Percentiles rank a stretch among this genome's conserved stretches.
Conservation (phyloP, 495 filamentous ascomycete species). For the Amphirosellinia nigrospora region DNA sequence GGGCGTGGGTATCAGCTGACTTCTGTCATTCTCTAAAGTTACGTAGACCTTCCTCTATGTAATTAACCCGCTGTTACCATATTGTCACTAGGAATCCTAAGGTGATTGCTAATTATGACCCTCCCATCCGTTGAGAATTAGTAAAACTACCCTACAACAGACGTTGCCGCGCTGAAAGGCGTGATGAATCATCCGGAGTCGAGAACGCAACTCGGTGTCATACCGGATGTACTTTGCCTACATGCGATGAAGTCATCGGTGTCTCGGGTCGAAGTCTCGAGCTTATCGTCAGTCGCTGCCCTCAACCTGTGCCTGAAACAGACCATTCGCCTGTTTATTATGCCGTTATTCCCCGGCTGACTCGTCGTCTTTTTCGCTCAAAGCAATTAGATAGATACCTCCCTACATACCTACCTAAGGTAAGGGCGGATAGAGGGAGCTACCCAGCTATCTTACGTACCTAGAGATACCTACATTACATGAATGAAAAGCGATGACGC, state of each 20-base stretch:
- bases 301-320: not conserved
- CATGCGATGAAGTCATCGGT: slow-evolving; percentile 9
- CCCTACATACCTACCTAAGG: too few species aligned
- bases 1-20: slow-evolving; percentile 8
- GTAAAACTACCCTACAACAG: not conserved
- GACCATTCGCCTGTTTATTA: not conserved
- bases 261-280: slow-evolving; percentile 4
- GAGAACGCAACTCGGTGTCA: not conserved
- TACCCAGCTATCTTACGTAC: too few species aligned
- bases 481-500: slow-evolving; percentile 7
- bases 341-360: not conserved
- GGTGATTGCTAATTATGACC: not conserved
- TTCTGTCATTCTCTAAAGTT: slow-evolving; percentile 7
- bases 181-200: slow-evolving; percentile 19
- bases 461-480: too few species aligned
- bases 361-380: not conserved
- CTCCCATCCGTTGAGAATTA: not conserved
- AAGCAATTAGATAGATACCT: not conserved
- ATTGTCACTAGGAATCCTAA: not conserved
- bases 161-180: not conserved
- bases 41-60: not conserved
- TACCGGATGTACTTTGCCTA: not conserved
- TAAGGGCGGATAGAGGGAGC: not conserved
- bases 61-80: too few species aligned
- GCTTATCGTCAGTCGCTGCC: not conserved